phyloP scores from a whole-genome alignment of 352 stramenopile genomes.

The Phytophthora pluvialis region DNA sequence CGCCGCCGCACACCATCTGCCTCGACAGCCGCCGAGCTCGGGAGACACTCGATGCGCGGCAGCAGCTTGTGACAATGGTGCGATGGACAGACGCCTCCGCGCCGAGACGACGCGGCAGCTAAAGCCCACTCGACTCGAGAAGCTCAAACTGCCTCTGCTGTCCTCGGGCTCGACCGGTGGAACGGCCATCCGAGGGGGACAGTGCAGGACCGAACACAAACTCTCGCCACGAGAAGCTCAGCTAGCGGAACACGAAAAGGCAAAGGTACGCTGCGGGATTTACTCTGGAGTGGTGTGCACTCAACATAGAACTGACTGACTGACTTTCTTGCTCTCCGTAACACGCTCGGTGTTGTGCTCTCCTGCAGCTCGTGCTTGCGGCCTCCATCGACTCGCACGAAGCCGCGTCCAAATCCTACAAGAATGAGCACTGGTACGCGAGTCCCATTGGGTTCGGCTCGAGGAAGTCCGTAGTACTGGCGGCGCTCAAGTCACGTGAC shows the following conservation, averaged over 20 bases:
- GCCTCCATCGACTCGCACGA: constrained; percentile 30
- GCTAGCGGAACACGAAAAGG: constrained; percentile 23
- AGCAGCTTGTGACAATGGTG: constrained; percentile 21
- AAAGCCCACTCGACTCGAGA: constrained; percentile 19
- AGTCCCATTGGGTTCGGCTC: constrained; percentile 58
- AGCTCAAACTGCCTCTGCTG: constrained; percentile 36
- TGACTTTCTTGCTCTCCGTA: constrained; percentile 16
- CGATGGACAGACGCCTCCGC: constrained; percentile 9
- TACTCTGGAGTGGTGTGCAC: constrained; percentile 2
- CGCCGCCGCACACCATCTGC: constrained; percentile 19
- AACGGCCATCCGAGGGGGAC: constrained; percentile 16
- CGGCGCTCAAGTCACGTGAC: constrained; percentile 52
- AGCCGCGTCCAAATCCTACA: constrained; percentile 57
- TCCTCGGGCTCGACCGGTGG: constrained; percentile 19
- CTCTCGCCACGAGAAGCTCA: constrained; percentile 17
- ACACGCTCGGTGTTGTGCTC: not conserved
- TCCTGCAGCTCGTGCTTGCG: constrained; percentile 21
- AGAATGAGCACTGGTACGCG: constrained; percentile 61
- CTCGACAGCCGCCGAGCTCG: constrained; percentile 4
- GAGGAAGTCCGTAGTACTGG: constrained; percentile 51
- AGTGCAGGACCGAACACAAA: constrained; percentile 21
- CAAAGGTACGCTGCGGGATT: constrained; percentile 25
- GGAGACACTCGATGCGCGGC: constrained; percentile 8
- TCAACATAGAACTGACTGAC: not conserved
- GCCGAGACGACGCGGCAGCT: not conserved